Evolutionary conservation across 2,329 filamentous ascomycete species (phyloP), one percentile per base, ranked within the genome.

Genomic region (Lomentospora prolificans): DNA sequence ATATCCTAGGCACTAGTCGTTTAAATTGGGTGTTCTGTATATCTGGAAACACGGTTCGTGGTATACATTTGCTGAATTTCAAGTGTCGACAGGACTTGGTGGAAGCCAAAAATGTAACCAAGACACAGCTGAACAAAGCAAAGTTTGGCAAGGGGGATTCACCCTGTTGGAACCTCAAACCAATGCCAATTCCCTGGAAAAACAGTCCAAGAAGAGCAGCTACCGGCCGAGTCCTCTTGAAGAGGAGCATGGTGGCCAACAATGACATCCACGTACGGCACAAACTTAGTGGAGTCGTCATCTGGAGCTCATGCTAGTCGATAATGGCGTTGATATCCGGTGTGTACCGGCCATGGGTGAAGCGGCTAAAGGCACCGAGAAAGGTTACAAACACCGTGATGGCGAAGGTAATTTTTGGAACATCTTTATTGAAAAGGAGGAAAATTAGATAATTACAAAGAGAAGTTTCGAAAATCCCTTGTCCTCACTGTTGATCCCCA

Each of bases 301-400:
- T 61, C 58, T 5, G 62, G 61, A 2, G 61, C 62, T 51, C 61
- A 60, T 9, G 62, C 58, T 33, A 62, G 52, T 58, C 62, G 61
- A 56, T 63, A 64, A n/a, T n/a, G 30, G 41, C 55, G 58, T 62
- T 61, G 51, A 63, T 61, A 50, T 39, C n/a, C 3, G 61, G 62
- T 4, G 60, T 62, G 55, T 59, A 60, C n/a, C 48, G 60, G 51
- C 61, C 60, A 25, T 62, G 58, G 31, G 62, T 63, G 50, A 63
- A 51, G 51, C 61, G 60, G 51, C 60, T 59, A 55, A 61, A 60
- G 53, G 51, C 60, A 36, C 60, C 60, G 39, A 61, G 25, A 51
- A 59, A 60, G 46, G 57, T 53, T 55, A 59, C 19, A 5, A 19
- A 24, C 9, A 52, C 30, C 3, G 51, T 25, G 30, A 19, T 33